A percentile compares a stretch with the other conserved stretches of the same genome.
These are phyloP conservation scores for Ophiostoma quercus DNA, from an alignment of 2,329 filamentous ascomycete species.

Conservation along the genomic window DNA sequence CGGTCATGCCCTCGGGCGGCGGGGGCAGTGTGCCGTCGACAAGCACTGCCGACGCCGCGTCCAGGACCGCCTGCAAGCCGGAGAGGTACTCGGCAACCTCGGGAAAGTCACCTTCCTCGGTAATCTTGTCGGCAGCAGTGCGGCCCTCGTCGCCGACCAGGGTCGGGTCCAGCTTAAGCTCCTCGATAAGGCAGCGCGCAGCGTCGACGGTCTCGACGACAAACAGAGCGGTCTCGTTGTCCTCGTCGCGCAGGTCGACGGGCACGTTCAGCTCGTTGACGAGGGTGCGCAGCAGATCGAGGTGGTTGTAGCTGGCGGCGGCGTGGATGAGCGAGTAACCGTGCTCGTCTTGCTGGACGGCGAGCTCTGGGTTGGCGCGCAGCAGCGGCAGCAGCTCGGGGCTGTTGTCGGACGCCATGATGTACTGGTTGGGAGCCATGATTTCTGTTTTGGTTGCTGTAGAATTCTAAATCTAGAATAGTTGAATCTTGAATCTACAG, in stretches of 20 bases:
- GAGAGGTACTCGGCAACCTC: slow-evolving; percentile 67
- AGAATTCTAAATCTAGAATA: not conserved
- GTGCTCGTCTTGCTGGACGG: slow-evolving; percentile 76
- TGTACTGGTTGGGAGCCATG: slow-evolving; percentile 53
- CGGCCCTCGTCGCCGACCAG: slow-evolving; percentile 67
- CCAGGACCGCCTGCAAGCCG: slow-evolving; percentile 32
- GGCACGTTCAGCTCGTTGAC: slow-evolving; percentile 71
- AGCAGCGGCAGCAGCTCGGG: slow-evolving; percentile 69
- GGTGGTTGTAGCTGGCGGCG: slow-evolving; percentile 84
- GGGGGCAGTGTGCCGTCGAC: slow-evolving; percentile 46
- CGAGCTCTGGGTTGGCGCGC: slow-evolving; percentile 66
- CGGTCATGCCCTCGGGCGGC: slow-evolving; percentile 67
- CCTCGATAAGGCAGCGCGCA: slow-evolving; percentile 74
- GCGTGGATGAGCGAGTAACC: slow-evolving; percentile 94
- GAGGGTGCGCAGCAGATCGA: slow-evolving; percentile 70
- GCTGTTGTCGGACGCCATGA: slow-evolving; percentile 78
- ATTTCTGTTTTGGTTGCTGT: not conserved
- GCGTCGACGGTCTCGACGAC: slow-evolving; percentile 78
- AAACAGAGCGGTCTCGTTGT: slow-evolving; percentile 90
- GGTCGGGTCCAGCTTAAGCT: slow-evolving; percentile 64
- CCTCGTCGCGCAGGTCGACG: slow-evolving; percentile 79
- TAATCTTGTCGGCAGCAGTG: slow-evolving; percentile 76
- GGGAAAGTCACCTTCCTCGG: slow-evolving; percentile 70
- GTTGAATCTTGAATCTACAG: not conserved
- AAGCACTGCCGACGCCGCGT: slow-evolving; percentile 28